Base-by-base conservation (phyloP, 768 basidiomycete genomes). In the Lentinula boryana region DNA sequence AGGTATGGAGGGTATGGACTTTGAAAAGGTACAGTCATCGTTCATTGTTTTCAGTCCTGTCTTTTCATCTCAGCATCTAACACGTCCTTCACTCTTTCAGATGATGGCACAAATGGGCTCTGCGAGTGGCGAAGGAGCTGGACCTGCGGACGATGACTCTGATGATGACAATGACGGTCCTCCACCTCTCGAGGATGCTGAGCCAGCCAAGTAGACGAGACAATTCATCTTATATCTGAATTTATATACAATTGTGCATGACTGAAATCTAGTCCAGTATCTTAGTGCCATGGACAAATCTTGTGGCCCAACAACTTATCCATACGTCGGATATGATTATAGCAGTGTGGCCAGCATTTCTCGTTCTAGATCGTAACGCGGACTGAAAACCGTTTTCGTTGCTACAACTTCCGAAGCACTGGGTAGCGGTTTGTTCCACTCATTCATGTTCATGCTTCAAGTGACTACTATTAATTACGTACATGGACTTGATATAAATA, bases 111-210 rank as follows among this genome's bases (percentile, higher is more conserved):
- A 78, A 52, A 80, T 82, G 77, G 77, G 78, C 27, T 67, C 65
- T 48, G 63, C 64, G 33, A 67, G 67, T 10, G 75, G 66, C 32
- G 68, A 60, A 23, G 65, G 60, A 32, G 64, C 54, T 18, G 73
- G 69, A 53, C 64, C 65, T 36, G 58, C 60, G 27, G 27, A 27
- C 32, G 50, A 63, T 33, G 23, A 33, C 16, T 70, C 46, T 31
- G 76, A 63, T 23, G 77, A 71, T 18, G 80, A 68, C 23, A 77
- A 73, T 21, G 82, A 78, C 44, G 89, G 85, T 55, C 90, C 89
- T 60, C 91, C 91, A 56, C 88, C 91, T 66, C 86, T 93, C 51
- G 91, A 93, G 75, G 84, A 86, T n/a, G 78, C 77, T 33, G 80
- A 82, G 67, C 68, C 76, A 21, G 32, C 74, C 51, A 80, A 80